Base-by-base conservation (phyloP, 1,139 yeast genomes). In the Blastobotrys persicus region DNA sequence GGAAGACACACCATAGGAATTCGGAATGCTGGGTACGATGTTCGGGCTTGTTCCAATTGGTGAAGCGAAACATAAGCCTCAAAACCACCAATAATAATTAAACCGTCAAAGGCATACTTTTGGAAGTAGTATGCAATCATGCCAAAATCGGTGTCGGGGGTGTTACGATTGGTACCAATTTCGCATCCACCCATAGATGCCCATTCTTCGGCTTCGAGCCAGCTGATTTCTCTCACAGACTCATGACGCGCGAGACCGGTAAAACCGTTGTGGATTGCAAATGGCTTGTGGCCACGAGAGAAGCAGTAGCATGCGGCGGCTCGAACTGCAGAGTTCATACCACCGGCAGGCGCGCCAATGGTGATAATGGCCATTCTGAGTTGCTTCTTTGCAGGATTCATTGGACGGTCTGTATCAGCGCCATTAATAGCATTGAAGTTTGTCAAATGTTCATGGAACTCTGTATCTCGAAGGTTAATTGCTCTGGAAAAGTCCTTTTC, bases 311-410 rank as follows among this genome's bases (percentile, higher is more conserved):
- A 79, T 2, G 95, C 94, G 63, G 91, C 88, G 3, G 97, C 92
- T 57, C 95, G 80, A 1, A 92, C 85, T 14, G 96, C 95, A 51
- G 95, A 85, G 72, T 92, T 92, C 77, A 92, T 82, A 51, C 96
- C 97, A 55, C 96, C 95, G 13, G 97, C 94, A 35, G 98, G 96
- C 1, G 98, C 98, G 57, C 98, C 98, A 51, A 91, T 85, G 62
- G 89, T 89, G 56, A 92, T 77, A 50, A 92, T 80, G 53, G 95
- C 98, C 59, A 91, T 79, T 50, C 73, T 80, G 58, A 83, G 74
- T 70, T 64, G 79, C 69, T 42, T 71, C 72, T 50, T 70, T 66
- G 64, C 61, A 13, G 67, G 65, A 31, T 63, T 55, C 52, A 60
- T 55, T 34, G 77, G 78, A 49, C 62, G 78, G 56, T 73, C 82